These are phyloP conservation scores for Metschnikowia baotianmanensis DNA, from an alignment of 805 yeast species.

Conservation along the genomic window DNA sequence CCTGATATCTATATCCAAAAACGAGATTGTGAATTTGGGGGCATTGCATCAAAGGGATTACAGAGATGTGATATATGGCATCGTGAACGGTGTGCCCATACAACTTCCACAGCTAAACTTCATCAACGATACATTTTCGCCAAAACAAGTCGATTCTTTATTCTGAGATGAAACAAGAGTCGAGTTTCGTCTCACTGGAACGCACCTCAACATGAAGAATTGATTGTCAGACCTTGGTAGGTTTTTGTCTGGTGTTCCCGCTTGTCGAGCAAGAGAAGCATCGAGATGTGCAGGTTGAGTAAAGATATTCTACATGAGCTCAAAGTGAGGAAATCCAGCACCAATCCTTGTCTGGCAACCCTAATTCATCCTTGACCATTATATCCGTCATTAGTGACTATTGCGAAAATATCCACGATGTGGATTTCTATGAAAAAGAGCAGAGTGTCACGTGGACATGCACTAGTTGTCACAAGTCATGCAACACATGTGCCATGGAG, in stretches of 20 bases:
- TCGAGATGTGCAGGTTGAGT: constrained; percentile 74
- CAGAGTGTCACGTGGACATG: constrained; percentile 57
- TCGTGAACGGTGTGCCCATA: too few species aligned
- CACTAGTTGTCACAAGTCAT: constrained; percentile 59
- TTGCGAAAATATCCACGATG: constrained; percentile 70
- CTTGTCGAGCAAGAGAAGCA: constrained; percentile 57
- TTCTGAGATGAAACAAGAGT: constrained; percentile 61
- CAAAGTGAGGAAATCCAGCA: constrained; percentile 82
- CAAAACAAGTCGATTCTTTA: constrained; percentile 74
- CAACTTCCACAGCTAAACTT: too few species aligned
- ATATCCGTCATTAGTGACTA: constrained; percentile 73
- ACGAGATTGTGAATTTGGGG: too few species aligned
- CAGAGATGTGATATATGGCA: too few species aligned
- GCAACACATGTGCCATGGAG: constrained; percentile 70
- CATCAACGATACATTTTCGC: too few species aligned
- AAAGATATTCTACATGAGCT: constrained; percentile 69
- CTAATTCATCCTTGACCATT: constrained; percentile 65
- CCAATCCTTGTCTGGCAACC: constrained; percentile 71
- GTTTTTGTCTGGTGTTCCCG: constrained; percentile 67
- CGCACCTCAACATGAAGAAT: constrained; percentile 53
- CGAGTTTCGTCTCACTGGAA: constrained; percentile 73
- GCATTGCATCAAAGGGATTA: too few species aligned
- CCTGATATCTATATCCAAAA: too few species aligned
- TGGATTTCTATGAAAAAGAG: constrained; percentile 79
- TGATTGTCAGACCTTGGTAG: constrained; percentile 83